Evolutionary conservation across 805 yeast species (phyloP).

Genomic region (Starmerella sp.): DNA sequence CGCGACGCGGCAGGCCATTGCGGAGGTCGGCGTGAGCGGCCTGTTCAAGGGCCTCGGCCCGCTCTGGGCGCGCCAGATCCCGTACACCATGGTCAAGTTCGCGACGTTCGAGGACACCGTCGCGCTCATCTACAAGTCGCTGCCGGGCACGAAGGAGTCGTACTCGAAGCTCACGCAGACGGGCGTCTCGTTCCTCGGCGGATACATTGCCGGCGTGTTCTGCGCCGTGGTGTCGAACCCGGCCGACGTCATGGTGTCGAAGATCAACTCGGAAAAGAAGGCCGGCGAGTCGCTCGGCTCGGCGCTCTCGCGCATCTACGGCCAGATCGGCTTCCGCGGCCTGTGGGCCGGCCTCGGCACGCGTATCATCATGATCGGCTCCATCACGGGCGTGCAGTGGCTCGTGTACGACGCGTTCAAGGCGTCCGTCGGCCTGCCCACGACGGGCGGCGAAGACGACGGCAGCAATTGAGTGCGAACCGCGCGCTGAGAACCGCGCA

Average conservation of each 20-base stretch:
- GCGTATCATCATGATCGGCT: conserved; percentile 94
- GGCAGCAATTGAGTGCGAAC: background rate
- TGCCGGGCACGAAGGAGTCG: conserved; percentile 63
- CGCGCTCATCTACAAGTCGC: conserved; percentile 56
- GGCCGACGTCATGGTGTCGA: conserved; percentile 97
- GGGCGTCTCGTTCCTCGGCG: conserved; percentile 89
- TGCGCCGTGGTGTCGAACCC: conserved; percentile 96
- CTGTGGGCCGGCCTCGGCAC: conserved; percentile 92
- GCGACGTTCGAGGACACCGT: conserved; percentile 90
- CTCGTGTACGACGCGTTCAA: conserved; percentile 91
- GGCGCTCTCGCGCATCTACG: conserved; percentile 65
- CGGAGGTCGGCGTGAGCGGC: conserved; percentile 59
- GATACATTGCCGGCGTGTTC: conserved; percentile 93
- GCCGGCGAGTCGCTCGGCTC: conserved; percentile 54
- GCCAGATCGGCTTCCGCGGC: conserved; percentile 76
- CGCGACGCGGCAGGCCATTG: conserved; percentile 55
- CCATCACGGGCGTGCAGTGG: conserved; percentile 96
- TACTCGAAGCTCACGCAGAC: conserved; percentile 72
- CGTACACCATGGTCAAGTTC: conserved; percentile 97
- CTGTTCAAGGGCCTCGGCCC: conserved; percentile 85
- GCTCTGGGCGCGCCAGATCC: conserved; percentile 91
- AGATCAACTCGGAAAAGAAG: conserved; percentile 64
- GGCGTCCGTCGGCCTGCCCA: conserved; percentile 88
- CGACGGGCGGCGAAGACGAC: conserved; percentile 48
- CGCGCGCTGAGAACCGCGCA: too few relatives aligned